Base-by-base conservation (phyloP, 192 early-diverging fungal species). In the Entomortierella beljakovae region DNA sequence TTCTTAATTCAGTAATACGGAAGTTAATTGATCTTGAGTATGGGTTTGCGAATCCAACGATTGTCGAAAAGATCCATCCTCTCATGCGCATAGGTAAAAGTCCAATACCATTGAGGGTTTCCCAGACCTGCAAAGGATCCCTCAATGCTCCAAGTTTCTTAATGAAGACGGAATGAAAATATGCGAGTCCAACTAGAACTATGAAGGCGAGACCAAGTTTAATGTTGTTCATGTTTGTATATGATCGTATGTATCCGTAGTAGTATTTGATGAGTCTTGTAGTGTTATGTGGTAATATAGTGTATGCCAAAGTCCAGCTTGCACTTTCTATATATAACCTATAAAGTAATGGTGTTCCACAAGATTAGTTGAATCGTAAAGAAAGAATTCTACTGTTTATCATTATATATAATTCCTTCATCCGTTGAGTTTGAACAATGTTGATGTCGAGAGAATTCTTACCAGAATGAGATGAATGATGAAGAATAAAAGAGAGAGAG, bases 11-110 rank as follows among this genome's bases (percentile, higher is more conserved):
- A 13, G 86, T 82, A 29, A 89, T 74, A 7, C 88, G 84, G 43
- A 87, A 68, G 73, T 89, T 86, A 61, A 88, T 87, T 1, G 82
- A 82, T 52, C 74, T 57, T 25, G 73, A 70, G 79, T 84, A 88
- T 18, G 87, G 87, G 55, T 87, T 85, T 9, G 72, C 84, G 33
- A 77, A 71, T 20, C 73, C 57, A 13, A 85, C 67, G 18, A 88
- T 55, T 10, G 74, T 71, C 23, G 84, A 77, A 66, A 84, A 88
- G 55, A 84, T 81, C 76, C 69, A 85, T 8, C 74, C 77, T 18
- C 87, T 65, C 55, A 88, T 69, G 15, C 80, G 56, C 33, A 85
- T 84, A 25, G 84, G 79, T 52, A 84, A 48, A 1, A 79, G 29
- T 6, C 82, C 71, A 23, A 83, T 69, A 29, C 81, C 82, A 23